Conservation (phyloP, 2,329 filamentous ascomycete genomes). For the Paradendryphiella salina region DNA sequence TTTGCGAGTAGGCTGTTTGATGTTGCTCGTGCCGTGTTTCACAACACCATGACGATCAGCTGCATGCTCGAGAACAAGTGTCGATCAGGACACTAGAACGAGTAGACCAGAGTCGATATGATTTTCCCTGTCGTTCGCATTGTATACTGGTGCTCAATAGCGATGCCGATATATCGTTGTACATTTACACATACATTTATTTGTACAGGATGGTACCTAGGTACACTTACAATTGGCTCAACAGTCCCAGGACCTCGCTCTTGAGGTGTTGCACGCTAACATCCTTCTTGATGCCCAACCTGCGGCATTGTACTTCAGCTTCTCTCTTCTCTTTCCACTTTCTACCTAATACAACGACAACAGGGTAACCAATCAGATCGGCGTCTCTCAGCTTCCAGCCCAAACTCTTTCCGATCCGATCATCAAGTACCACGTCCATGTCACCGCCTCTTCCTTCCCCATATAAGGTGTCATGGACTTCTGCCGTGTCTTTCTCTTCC, state of each 20-base stretch:
- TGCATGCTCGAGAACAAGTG: not conserved
- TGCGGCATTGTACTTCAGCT: conserved; percentile 79
- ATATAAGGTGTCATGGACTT: conserved; percentile 66
- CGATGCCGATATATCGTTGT: not conserved
- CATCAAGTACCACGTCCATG: conserved; percentile 45
- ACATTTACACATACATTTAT: not conserved
- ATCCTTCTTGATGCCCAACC: conserved; percentile 64
- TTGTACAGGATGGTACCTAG: not conserved
- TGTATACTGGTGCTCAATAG: not conserved
- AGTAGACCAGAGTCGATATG: not conserved
- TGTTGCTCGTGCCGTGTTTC: not conserved
- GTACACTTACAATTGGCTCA: conserved; percentile 23
- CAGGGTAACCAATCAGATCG: conserved; percentile 83
- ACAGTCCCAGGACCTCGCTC: conserved; percentile 42
- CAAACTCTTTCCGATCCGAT: conserved; percentile 59
- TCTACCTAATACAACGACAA: conserved; percentile 74
- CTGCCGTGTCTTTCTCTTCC: conserved; percentile 54
- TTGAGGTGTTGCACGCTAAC: conserved; percentile 58
- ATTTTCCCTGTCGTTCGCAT: not conserved
- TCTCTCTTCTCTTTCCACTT: conserved; percentile 43
- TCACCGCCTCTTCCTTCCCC: not conserved
- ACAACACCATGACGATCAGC: not conserved
- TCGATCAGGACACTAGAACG: not conserved
- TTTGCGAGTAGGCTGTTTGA: conserved; percentile 37
- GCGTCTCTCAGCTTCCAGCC: conserved; percentile 90